Evolutionary conservation across 768 basidiomycete genomes (phyloP), one percentile per base, ranked within the genome.

Genomic region (Leccinum rimulosum): DNA sequence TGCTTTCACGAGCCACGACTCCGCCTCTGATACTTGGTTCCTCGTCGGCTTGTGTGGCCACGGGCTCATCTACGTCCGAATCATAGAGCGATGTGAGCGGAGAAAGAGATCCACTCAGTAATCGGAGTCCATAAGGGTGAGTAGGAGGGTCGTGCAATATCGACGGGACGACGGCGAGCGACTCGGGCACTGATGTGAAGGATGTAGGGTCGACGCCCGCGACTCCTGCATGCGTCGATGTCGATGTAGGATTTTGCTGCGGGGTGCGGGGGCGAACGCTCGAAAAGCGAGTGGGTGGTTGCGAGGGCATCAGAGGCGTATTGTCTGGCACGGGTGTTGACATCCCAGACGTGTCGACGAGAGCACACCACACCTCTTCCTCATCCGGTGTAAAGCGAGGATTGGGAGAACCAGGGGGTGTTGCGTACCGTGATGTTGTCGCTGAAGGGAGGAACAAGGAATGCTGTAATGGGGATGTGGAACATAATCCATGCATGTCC

Each of bases 361-460:
- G 69, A 17, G 63, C 43, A 38, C n/a, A 55, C 64, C 55, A 59
- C 9, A 69, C 64, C 22, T 67, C 70, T 9, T 62, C 61, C 40
- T 73, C 68, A 11, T 69, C 70, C 49, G 54, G 61, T n/a, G 47
- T 25, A 1, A 30, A 60, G 17, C 14, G 17, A 6, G 35, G 17
- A 6, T 52, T 38, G 5, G 47, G 15, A 27, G 59, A 56, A 19
- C 60, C 62, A 6, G 61, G 31, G 6, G 68, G 63, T 3, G 70
- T 64, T 8, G 27, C 4, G 19, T 63, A 45, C 19, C 53, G 57
- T 28, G 60, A 55, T 28, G 47, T 15, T 15, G 38, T 12, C 40
- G 52, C 25, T 3, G 57, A 52, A 14, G 40, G 17, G 3, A 22
- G 28, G 4, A 54, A 55, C 6, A 45, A 52, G 22, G 33, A 15